Evolutionary conservation across 106 monocot species (phyloP), one percentile per base, ranked within the genome.

Genomic region (Narthecium ossifragum): DNA sequence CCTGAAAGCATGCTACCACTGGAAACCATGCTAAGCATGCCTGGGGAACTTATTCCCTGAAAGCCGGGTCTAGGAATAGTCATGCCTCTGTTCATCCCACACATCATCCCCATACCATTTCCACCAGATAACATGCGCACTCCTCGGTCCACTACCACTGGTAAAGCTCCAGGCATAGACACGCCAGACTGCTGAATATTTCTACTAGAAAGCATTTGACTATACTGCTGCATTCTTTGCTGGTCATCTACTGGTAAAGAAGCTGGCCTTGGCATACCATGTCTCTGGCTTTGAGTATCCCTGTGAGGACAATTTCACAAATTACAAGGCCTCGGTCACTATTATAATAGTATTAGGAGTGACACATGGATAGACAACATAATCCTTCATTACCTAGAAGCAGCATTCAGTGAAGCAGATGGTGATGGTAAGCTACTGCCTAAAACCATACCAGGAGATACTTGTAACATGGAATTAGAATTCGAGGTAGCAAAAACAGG

Each of bases 21-120:
- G 12, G 90, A 75, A 69, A 73, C 93, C 70, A 86, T 77, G 60
- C 84, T 88, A 34, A 80, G 70, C 76, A 83, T 77, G 17, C 68
- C 74, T 12, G 84, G 64, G 4, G 87, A 62, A 28, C 59, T 65
- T 25, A 90, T 65, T 69, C 81, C 75, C 31, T 84, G 91, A 70
- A 91, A 84, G 6, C 79, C 72, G 8, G 98, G 70, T 38, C 98
- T 67, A 38, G 78, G 9, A 59, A 83, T 53, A 13, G 83, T 70
- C 72, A 82, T 69, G 36, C 75, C 76, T 48, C 76, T 62, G 60
- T 65, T 80, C 57, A 70, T 34, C 46, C 83, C 84, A 63, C 70
- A 34, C 83, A 87, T 70, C 84, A 96, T 81, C 8, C 87, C 86
- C 69, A 78, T 67, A 57, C 78, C 73, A 72, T 67, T 87, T 32